A percentile compares a stretch with the other conserved stretches of the same genome.
Evolutionary conservation across 371 early-diverging fungal species (phyloP).

Genomic region (Mortierella sp.): DNA sequence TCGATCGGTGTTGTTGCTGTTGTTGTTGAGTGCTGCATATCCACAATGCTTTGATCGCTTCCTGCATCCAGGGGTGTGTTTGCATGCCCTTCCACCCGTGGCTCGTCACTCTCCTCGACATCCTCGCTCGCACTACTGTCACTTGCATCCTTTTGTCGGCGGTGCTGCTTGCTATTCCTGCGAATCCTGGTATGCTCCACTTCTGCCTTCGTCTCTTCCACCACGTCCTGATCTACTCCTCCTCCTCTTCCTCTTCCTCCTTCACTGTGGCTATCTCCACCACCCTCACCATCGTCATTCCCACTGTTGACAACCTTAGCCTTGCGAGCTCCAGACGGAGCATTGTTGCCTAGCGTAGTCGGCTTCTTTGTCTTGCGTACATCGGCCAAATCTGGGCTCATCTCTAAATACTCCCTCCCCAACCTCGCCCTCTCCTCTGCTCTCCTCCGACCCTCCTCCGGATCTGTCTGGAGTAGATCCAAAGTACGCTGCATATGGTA

Average conservation of each 20-base stretch:
- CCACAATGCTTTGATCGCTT: neutral
- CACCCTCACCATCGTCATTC: neutral
- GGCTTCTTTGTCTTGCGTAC: constrained; percentile 18
- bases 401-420: constrained; percentile 15
- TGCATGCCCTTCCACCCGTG: neutral
- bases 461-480: neutral
- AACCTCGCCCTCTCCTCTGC: neutral
- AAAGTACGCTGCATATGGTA: constrained; percentile 56
- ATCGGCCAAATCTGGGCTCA: constrained; percentile 28
- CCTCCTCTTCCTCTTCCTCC: neutral
- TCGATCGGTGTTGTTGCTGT: neutral
- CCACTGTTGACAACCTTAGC: neutral
- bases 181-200: neutral
- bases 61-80: neutral
- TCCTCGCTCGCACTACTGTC: neutral
- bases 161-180: neutral
- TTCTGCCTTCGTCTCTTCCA: neutral
- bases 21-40: constrained; percentile 4
- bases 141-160: neutral
- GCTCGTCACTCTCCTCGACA: neutral
- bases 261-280: neutral
- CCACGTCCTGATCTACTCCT: neutral
- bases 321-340: neutral
- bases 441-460: neutral
- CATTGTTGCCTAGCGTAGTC: neutral